A percentile compares a stretch with the other conserved stretches of the same genome.
Conservation (phyloP, 805 yeast genomes). For the Blastobotrys mokoenaii region DNA sequence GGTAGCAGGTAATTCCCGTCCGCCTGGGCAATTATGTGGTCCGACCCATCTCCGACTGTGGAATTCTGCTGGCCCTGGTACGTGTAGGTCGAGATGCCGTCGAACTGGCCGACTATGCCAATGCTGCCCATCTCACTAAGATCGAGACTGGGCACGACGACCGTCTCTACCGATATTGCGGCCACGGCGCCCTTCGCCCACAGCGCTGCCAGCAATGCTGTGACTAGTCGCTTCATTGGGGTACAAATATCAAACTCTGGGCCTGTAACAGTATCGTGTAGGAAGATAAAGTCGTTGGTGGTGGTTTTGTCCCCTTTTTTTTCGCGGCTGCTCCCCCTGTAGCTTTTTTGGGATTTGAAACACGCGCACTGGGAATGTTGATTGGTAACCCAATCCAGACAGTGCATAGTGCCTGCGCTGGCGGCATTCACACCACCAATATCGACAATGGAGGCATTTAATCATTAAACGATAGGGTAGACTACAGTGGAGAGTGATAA, state of each 20-base stretch:
- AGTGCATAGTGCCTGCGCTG: too few relatives aligned
- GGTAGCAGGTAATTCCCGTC: conserved; percentile 14
- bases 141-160: conserved; percentile 19
- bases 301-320: too few relatives aligned
- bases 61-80: conserved; percentile 31
- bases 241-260: too few relatives aligned
- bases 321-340: neutral
- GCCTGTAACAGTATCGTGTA: neutral
- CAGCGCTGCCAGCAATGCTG: neutral
- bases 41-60: conserved; percentile 7
- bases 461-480: too few relatives aligned
- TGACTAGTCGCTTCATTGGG: conserved; percentile 1
- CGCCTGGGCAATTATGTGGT: conserved; percentile 17
- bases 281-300: neutral
- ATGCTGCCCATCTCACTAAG: conserved; percentile 21
- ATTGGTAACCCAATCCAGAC: too few relatives aligned
- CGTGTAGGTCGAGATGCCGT: conserved; percentile 29
- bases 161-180: conserved; percentile 9
- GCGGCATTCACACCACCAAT: too few relatives aligned
- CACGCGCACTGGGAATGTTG: too few relatives aligned
- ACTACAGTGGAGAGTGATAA: too few relatives aligned
- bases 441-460: too few relatives aligned
- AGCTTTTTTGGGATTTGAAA: neutral
- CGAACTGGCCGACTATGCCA: conserved; percentile 32
- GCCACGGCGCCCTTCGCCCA: neutral